These are phyloP conservation scores for Chenopodium berlandieri DNA, from an alignment of 148 eudicot species.

Conservation along the genomic window DNA sequence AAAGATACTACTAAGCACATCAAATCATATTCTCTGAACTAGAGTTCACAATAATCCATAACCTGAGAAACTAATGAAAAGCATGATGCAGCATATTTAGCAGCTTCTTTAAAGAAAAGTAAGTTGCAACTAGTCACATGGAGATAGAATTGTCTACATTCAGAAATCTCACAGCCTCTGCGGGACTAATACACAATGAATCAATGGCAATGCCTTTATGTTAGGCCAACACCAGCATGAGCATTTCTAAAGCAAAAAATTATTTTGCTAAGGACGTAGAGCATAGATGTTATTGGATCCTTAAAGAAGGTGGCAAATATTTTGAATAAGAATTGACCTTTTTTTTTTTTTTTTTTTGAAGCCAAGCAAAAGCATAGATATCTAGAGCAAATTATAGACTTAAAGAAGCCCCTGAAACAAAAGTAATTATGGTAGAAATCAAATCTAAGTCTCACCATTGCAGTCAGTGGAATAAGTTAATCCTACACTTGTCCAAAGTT, in stretches of 20 bases:
- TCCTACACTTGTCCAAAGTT: conserved; percentile 59
- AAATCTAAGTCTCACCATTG: conserved; percentile 9
- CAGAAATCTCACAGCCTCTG: conserved; percentile 57
- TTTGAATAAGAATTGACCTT: background rate
- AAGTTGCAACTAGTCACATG: conserved; percentile 43
- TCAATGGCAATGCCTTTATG: conserved; percentile 67
- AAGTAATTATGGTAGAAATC: background rate
- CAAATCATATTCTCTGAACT: background rate
- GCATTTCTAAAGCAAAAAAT: conserved; percentile 21
- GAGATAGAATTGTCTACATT: conserved; percentile 52
- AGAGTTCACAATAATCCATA: background rate
- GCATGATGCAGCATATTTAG: conserved; percentile 62
- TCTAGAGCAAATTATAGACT: background rate
- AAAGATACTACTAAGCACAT: background rate
- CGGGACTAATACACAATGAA: conserved; percentile 50
- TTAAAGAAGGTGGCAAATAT: too few species aligned
- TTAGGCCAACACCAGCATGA: conserved; percentile 71
- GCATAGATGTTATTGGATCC: too few species aligned
- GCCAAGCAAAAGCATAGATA: background rate
- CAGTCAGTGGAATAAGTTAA: conserved; percentile 41
- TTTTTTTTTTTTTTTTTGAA: background rate
- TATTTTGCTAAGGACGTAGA: conserved; percentile 1
- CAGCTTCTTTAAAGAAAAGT: conserved; percentile 61
- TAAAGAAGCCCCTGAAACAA: background rate
- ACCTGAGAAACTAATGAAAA: conserved; percentile 72